Conservation (phyloP, 2,329 filamentous ascomycete genomes). For the Cladorrhinum sp. region DNA sequence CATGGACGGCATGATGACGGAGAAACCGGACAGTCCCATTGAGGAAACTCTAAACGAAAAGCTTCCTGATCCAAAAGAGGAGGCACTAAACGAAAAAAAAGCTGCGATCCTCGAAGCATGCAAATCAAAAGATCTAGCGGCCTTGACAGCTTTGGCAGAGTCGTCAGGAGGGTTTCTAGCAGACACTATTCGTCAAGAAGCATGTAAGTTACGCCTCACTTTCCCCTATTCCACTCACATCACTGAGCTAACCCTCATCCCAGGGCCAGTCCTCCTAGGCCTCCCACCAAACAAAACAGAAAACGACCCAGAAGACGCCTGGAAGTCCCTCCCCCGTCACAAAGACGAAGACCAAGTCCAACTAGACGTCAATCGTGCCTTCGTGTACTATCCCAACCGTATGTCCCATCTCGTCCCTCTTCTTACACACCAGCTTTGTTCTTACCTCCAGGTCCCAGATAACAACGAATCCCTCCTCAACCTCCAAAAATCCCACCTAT, state of each 20-base stretch:
- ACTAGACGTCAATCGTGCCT: constrained; percentile 92
- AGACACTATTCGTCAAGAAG: constrained; percentile 65
- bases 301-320: constrained; percentile 35
- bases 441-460: constrained; percentile 44
- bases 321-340: constrained; percentile 69
- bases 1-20: not conserved
- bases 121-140: constrained; percentile 51
- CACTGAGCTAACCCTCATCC: constrained; percentile 4
- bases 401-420: constrained; percentile 30
- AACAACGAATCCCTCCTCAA: constrained; percentile 66
- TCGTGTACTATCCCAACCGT: constrained; percentile 92
- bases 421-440: constrained; percentile 8
- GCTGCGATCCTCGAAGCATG: constrained; percentile 59
- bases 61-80: constrained; percentile 3
- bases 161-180: constrained; percentile 64
- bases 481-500: constrained; percentile 71
- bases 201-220: constrained; percentile 62
- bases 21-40: constrained; percentile 10
- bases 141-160: constrained; percentile 57
- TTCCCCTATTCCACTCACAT: not conserved
- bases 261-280: constrained; percentile 63
- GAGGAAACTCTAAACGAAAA: constrained; percentile 18
- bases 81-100: constrained; percentile 35
- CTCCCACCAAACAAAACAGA: constrained; percentile 27
- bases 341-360: constrained; percentile 86